These are phyloP conservation scores for Emericellopsis cladophorae DNA, from an alignment of 2,329 filamentous ascomycete genomes.

Conservation along the genomic window DNA sequence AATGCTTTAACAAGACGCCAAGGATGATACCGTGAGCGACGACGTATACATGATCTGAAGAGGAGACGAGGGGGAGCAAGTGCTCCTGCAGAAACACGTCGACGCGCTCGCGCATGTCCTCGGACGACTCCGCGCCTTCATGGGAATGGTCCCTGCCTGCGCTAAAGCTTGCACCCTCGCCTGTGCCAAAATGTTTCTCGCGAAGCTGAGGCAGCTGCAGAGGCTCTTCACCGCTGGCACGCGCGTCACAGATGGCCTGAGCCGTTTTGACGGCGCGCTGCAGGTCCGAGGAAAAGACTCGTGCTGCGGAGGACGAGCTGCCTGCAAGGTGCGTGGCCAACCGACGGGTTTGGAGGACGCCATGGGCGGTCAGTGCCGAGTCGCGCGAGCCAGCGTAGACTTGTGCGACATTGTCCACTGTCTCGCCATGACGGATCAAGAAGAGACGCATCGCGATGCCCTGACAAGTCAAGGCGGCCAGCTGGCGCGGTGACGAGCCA, in stretches of 20 bases:
- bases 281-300: conserved; percentile 68
- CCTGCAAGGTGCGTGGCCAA: conserved; percentile 49
- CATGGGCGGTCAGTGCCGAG: conserved; percentile 70
- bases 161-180: conserved; percentile 51
- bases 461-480: no score
- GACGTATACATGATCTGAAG: conserved; percentile 36
- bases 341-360: conserved; percentile 62
- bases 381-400: conserved; percentile 71
- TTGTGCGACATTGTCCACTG: conserved; percentile 75
- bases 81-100: conserved; percentile 53
- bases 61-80: conserved; percentile 33
- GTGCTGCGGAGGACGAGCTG: conserved; percentile 28
- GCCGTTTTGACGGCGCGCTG: conserved; percentile 64
- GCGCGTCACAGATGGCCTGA: conserved; percentile 47
- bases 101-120: conserved; percentile 51
- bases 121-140: conserved; percentile 51
- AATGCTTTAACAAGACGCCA: conserved; percentile 49
- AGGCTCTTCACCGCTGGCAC: conserved; percentile 17
- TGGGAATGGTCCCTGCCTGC: conserved; percentile 15
- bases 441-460: conserved; percentile 36
- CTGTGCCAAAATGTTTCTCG: conserved; percentile 63
- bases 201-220: conserved; percentile 34
- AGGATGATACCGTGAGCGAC: conserved; percentile 80
- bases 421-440: conserved; percentile 79
- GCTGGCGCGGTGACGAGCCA: not conserved